Evolutionary conservation across 2,329 filamentous ascomycete species (phyloP).

Genomic region (Fusarium setosum): DNA sequence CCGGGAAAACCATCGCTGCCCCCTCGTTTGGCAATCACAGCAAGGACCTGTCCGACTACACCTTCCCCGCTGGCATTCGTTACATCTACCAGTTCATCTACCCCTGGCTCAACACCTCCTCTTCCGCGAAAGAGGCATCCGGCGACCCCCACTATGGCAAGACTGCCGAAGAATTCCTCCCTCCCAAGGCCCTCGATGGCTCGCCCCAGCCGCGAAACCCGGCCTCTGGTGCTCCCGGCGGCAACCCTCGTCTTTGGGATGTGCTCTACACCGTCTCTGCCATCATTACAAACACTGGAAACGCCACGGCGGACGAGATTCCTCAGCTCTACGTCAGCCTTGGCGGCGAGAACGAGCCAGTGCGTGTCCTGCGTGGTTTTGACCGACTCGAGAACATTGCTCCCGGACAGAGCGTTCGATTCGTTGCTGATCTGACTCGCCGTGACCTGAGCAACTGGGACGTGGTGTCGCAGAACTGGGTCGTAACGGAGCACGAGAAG

Average conservation of each 20-base stretch:
- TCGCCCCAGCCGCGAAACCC: slow-evolving; percentile 66
- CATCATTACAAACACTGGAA: slow-evolving; percentile 78
- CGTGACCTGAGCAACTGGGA: slow-evolving; percentile 94
- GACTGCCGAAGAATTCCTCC: slow-evolving; percentile 69
- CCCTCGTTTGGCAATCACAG: slow-evolving; percentile 74
- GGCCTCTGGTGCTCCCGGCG: slow-evolving; percentile 67
- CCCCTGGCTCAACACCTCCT: slow-evolving; percentile 76
- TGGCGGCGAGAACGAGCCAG: slow-evolving; percentile 79
- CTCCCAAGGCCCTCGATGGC: slow-evolving; percentile 65
- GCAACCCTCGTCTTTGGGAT: slow-evolving; percentile 75
- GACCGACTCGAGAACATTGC: slow-evolving; percentile 77
- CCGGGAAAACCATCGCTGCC: slow-evolving; percentile 71
- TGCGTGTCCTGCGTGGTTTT: slow-evolving; percentile 79
- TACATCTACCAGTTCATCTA: slow-evolving; percentile 71
- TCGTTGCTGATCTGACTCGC: slow-evolving; percentile 76
- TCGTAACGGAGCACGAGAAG: slow-evolving; percentile 64
- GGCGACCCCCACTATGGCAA: slow-evolving; percentile 70
- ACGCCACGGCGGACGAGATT: slow-evolving; percentile 74
- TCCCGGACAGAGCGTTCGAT: slow-evolving; percentile 74
- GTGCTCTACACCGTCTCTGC: slow-evolving; percentile 75
- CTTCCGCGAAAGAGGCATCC: slow-evolving; percentile 65
- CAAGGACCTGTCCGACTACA: slow-evolving; percentile 72
- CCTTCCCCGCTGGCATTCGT: slow-evolving; percentile 71
- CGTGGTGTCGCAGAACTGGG: slow-evolving; percentile 83
- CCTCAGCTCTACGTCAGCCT: slow-evolving; percentile 84